phyloP scores from a whole-genome alignment of 164 flowering plant genomes.

The Santalum album region DNA sequence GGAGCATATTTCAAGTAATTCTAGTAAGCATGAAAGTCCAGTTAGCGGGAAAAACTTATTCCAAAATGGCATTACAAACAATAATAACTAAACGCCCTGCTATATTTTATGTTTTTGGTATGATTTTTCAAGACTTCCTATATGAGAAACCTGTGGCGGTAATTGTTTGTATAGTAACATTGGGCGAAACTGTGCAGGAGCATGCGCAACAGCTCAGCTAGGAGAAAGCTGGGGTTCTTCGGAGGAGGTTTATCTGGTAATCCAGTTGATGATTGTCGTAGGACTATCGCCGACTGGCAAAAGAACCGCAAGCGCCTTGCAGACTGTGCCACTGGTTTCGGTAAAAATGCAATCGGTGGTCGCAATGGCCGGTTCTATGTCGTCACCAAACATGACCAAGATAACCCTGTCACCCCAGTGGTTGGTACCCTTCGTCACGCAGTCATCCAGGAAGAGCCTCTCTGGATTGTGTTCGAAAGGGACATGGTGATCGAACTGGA shows the following conservation, averaged over 20 bases:
- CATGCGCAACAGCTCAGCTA: no score
- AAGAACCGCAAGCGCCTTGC: conserved; percentile 80
- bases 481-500: conserved; percentile 37
- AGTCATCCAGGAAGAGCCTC: conserved; percentile 77
- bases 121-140: no score
- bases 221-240: conserved; percentile 67
- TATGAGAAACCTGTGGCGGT: background rate
- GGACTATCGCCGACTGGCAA: conserved; percentile 69
- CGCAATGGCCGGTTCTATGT: conserved; percentile 85
- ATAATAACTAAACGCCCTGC: no score
- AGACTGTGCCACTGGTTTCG: conserved; percentile 93
- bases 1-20: no score
- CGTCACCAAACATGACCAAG: conserved; percentile 71
- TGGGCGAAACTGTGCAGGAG: conserved; percentile 52
- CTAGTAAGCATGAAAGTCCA: no score
- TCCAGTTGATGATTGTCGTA: conserved; percentile 93
- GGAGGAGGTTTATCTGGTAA: conserved; percentile 84
- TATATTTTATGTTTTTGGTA: no score
- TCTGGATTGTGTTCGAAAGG: conserved; percentile 44
- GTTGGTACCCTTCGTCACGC: conserved; percentile 96
- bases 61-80: no score
- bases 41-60: no score
- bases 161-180: background rate
- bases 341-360: conserved; percentile 88
- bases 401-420: conserved; percentile 79